phyloP scores from a whole-genome alignment of 805 yeast genomes.

The Saccharomycopsis sp. region DNA sequence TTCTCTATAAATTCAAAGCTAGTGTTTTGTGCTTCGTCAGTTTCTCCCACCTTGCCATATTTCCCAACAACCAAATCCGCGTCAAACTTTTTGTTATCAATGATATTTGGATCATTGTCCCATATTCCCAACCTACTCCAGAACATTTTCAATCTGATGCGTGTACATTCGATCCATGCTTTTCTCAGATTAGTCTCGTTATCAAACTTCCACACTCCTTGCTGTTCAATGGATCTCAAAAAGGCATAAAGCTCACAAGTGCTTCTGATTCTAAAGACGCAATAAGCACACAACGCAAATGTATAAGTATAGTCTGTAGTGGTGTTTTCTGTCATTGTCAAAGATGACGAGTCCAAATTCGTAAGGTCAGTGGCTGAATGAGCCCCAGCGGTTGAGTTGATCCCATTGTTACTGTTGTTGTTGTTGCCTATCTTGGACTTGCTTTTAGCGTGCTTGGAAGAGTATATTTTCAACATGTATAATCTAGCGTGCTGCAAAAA shows the following conservation, averaged over 20 bases:
- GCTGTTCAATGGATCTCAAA: slow-evolving; percentile 51
- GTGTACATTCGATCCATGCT: slow-evolving; percentile 56
- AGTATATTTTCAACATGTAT: slow-evolving; percentile 51
- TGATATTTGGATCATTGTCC: slow-evolving; percentile 37
- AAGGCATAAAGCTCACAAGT: slow-evolving; percentile 78
- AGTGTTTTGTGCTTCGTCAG: neutral
- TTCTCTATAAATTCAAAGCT: slow-evolving; percentile 9
- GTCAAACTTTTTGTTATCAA: slow-evolving; percentile 27
- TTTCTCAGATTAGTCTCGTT: slow-evolving; percentile 34
- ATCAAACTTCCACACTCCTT: slow-evolving; percentile 49
- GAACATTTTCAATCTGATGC: slow-evolving; percentile 63
- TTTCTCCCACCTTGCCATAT: neutral
- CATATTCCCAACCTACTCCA: slow-evolving; percentile 81
- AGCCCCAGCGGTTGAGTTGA: no score
- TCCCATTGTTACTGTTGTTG: no score
- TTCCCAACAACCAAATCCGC: slow-evolving; percentile 8
- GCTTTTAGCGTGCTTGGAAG: no score
- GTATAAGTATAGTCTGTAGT: slow-evolving; percentile 29
- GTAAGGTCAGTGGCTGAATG: no score
- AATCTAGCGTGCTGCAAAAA: slow-evolving; percentile 69
- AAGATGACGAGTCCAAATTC: no score
- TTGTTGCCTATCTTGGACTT: no score
- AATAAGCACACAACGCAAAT: slow-evolving; percentile 73
- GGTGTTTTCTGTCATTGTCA: slow-evolving; percentile 5
- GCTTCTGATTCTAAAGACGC: slow-evolving; percentile 70